Base-by-base conservation (phyloP, 192 early-diverging fungal genomes). In the Geranomyces variabilis region DNA sequence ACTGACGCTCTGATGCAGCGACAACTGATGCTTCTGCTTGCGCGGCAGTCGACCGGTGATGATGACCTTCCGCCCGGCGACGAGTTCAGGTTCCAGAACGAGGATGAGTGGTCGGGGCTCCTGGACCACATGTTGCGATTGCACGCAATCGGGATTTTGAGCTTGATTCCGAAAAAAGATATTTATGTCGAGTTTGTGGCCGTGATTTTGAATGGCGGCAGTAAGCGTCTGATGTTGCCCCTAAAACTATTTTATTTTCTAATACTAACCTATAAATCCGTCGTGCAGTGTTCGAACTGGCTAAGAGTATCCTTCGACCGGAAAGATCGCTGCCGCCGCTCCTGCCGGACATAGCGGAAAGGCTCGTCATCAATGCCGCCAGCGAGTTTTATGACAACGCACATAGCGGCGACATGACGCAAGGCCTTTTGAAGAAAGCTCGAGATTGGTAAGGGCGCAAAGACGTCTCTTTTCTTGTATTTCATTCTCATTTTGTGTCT, bases 351-450 rank as follows among this genome's bases (percentile, higher is more conserved):
- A 67, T 74, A 1, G 82, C 82, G 12, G 87, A 93, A 60, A 77
- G 84, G 56, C 66, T 93, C 21, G 82, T 91, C 8, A 82, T 93
- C 58, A 86, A 91, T 64, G 83, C 88, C 29, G 87, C 88, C 10
- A 75, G 78, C 64, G 91, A 93, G 68, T 89, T 90, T 67, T 91
- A 80, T 75, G 90, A 91, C 62, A 93, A 93, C 62, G 83, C 91
- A 19, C 80, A 84, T n/a, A 80, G 78, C 19, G 87, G 90, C 8
- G 88, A 90, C 34, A 83, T 84, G 81, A 70, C 83, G 44, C 64
- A 83, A n/a, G 90, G 90, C 13, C 77, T 82, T 41, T 82, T 92
- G 85, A 91, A 90, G 60, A 69, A 88, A 72, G 90, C 91, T 30
- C 82, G 80, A 41, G 88, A 93, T 43, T 93, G 91, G 90, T 91